Base-by-base conservation (phyloP, 1,139 yeast genomes). In the Diutina scorzettiae region DNA sequence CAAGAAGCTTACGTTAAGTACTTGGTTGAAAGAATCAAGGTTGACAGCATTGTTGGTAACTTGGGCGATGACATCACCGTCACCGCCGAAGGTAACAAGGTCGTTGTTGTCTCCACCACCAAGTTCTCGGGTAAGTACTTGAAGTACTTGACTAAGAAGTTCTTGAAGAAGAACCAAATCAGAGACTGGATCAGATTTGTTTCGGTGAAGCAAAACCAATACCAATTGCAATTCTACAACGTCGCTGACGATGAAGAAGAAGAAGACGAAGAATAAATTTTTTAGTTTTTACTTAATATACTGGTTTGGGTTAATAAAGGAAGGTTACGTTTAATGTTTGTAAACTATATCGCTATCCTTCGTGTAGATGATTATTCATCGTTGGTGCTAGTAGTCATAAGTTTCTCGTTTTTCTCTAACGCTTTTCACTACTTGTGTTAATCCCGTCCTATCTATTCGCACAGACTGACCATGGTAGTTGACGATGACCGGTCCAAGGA, bases 121-220 rank as follows among this genome's bases (percentile, higher is more conserved):
- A 82, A 86, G 76, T 91, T 93, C 91, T 87, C 97, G 58, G 99
- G 99, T 76, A 91, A 93, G 78, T 91, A 91, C 95, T 83, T 87
- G 71, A 91, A 91, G 79, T 91, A 89, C 91, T 78, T 91, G 69
- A 85, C 97, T 65, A 91, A 91, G 87, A 89, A 94, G 81, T 91
- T 86, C 93, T 85, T 91, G 73, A 91, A 91, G 95, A 91, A 91
- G 86, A 86, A 87, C 93, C 94, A 85, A 75, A 84, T 89, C 77
- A 83, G 93, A 78, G 98, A 91, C 78, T 91, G 98, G 98, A 87
- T 93, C 73, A 93, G 98, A 81, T 91, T 93, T 64, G 96, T 91
- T 58, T 84, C 98, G 57, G 80, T 84, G 65, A 82, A 87, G 77
- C 86, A 85, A 73, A 87, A 91, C 82, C 81, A 79, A 69, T 93